phyloP scores from a whole-genome alignment of 2,329 filamentous ascomycete genomes.

The Hypocreales sp. region DNA sequence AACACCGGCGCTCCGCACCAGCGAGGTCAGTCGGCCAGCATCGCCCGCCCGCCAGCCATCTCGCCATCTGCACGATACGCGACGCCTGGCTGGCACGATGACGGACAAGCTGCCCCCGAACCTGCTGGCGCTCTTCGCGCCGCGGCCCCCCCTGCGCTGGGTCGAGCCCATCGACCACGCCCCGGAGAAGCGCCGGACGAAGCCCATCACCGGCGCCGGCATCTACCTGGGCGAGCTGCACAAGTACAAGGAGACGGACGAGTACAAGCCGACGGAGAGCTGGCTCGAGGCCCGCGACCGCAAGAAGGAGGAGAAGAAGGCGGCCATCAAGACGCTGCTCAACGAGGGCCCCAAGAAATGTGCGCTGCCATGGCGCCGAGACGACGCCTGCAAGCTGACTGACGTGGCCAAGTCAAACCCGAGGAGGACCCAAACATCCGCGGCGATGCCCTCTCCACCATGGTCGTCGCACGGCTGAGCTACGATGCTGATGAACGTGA shows the following conservation, averaged over 20 bases:
- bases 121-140: conserved; percentile 84
- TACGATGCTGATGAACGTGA: conserved; percentile 85
- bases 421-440: conserved; percentile 74
- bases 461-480: conserved; percentile 80
- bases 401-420: conserved; percentile 50
- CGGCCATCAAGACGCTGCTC: conserved; percentile 45
- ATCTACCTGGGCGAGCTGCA: conserved; percentile 58
- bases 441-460: conserved; percentile 86
- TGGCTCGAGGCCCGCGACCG: conserved; percentile 83
- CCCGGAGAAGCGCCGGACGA: conserved; percentile 67
- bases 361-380: conserved; percentile 18
- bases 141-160: conserved; percentile 82
- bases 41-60: neutral
- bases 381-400: neutral
- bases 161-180: conserved; percentile 70
- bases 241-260: conserved; percentile 63
- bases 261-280: conserved; percentile 73
- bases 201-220: conserved; percentile 56
- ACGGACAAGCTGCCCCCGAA: conserved; percentile 93
- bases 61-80: conserved; percentile 1
- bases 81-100: conserved; percentile 35
- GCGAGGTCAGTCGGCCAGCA: neutral
- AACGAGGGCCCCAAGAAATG: conserved; percentile 50
- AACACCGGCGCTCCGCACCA: neutral
- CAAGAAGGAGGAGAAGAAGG: conserved; percentile 65